These are phyloP conservation scores for Globisporangium irregulare DNA, from an alignment of 352 stramenopile species.

Conservation along the genomic window DNA sequence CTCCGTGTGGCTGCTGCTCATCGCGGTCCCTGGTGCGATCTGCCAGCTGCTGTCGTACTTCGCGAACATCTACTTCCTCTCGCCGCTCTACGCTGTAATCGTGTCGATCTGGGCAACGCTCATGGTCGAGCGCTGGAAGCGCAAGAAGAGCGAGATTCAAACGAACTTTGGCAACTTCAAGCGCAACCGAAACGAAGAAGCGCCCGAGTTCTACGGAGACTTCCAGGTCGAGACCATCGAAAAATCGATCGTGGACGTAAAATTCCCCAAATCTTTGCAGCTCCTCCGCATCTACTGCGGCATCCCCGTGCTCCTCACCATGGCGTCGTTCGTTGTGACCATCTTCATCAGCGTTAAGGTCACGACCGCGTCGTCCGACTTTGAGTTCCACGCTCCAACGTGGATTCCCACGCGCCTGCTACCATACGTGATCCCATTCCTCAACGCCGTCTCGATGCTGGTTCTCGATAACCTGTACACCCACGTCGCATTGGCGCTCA, in stretches of 20 bases:
- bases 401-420: constrained; percentile 39
- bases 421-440: constrained; percentile 53
- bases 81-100: constrained; percentile 62
- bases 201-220: constrained; percentile 61
- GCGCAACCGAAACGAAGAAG: constrained; percentile 51
- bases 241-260: constrained; percentile 43
- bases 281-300: constrained; percentile 57
- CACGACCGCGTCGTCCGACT: constrained; percentile 22
- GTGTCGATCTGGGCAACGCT: constrained; percentile 86
- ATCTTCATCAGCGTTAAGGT: constrained; percentile 65
- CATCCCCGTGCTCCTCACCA: constrained; percentile 47
- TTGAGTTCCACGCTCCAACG: constrained; percentile 28
- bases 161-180: constrained; percentile 76
- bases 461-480: constrained; percentile 76
- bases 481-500: constrained; percentile 46
- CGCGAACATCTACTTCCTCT: constrained; percentile 27
- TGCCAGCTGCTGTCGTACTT: constrained; percentile 51
- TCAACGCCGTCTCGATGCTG: constrained; percentile 71
- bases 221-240: constrained; percentile 58
- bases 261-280: constrained; percentile 60
- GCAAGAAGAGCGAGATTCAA: constrained; percentile 79
- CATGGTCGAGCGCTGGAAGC: constrained; percentile 89
- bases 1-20: constrained; percentile 62
- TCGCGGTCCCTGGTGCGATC: constrained; percentile 42
- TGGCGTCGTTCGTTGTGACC: constrained; percentile 44